Evolutionary conservation across 768 basidiomycete genomes (phyloP).

Genomic region (Galerina marginata): DNA sequence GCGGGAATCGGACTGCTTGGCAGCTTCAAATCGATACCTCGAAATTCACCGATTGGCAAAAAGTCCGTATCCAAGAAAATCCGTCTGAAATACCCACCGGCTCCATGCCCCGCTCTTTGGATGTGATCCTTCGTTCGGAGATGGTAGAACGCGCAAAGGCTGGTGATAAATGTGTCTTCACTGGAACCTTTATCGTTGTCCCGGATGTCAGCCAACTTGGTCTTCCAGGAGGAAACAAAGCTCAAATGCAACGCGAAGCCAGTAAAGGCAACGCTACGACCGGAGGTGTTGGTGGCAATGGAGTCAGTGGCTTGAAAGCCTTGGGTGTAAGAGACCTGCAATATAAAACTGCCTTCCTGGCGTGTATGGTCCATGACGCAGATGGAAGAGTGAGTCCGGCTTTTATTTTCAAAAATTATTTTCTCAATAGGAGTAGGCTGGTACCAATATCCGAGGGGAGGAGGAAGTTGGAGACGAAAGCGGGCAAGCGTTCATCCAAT

Average conservation of each 20-base stretch:
- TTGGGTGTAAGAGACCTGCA: slow-evolving; percentile 94
- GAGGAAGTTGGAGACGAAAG: slow-evolving; percentile 79
- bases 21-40: slow-evolving; percentile 94
- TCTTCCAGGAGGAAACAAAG: slow-evolving; percentile 90
- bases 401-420: background rate
- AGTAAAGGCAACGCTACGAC: slow-evolving; percentile 64
- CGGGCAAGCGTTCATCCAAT: slow-evolving; percentile 84
- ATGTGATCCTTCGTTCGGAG: slow-evolving; percentile 94
- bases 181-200: slow-evolving; percentile 97
- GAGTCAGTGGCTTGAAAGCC: slow-evolving; percentile 93
- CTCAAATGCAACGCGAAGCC: slow-evolving; percentile 89
- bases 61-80: slow-evolving; percentile 98
- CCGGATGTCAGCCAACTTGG: slow-evolving; percentile 98
- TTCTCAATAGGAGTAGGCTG: slow-evolving; percentile 51
- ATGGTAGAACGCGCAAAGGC: slow-evolving; percentile 99
- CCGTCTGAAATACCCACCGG: slow-evolving; percentile 98
- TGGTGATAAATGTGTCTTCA: slow-evolving; percentile 98
- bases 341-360: slow-evolving; percentile 98
- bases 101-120: slow-evolving; percentile 95
- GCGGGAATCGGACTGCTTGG: slow-evolving; percentile 90
- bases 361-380: slow-evolving; percentile 95
- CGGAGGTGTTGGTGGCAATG: slow-evolving; percentile 72
- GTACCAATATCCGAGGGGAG: slow-evolving; percentile 90
- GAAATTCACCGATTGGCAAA: slow-evolving; percentile 99
- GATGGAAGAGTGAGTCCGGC: slow-evolving; percentile 77